Evolutionary conservation across 306 rosid genomes (phyloP), one percentile per base, ranked within the genome.

Genomic region (Prosopis cineraria): DNA sequence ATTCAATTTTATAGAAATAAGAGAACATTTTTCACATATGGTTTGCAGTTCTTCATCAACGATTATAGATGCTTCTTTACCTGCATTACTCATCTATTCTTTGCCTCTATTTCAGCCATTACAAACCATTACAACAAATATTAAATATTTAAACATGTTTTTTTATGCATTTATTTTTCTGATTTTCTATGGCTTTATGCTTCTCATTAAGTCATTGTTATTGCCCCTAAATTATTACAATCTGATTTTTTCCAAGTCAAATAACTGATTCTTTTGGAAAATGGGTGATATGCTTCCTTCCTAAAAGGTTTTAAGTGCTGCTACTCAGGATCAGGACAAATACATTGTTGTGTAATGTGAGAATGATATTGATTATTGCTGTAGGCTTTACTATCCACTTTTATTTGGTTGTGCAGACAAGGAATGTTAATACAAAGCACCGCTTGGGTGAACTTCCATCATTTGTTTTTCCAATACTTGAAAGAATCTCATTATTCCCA

Each of bases 391-490:
- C 39, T 56, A 55, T 78, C 68, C 25, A 34, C 63, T 64, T 27
- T 79, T 36, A 31, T 72, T 74, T 81, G 70, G 70, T 70, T 81
- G 36, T 64, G 58, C 92, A 91, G 98, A 91, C 70, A 41, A 88
- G 96, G 83, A 91, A 91, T 84, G 91, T 94, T 63, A 90, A 91
- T 84, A 78, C 91, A 19, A 90, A 80, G 43, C 88, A 74, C 76
- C 73, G 85, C 76, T 77, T 94, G 75, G 98, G 98, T 17, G 91
- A 81, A 44, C 89, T 94, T 83, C 98, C 97, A 11, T 71, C 93
- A 65, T 88, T 94, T 87, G 86, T 94, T 79, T 81, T 80, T 58
- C 91, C 87, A 43, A 73, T 89, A 76, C 85, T 94, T 30, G 89
- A 91, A 74, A 86, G 89, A 83, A 85, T 91, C 70, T 84, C 87